Conservation (phyloP, 2,329 filamentous ascomycete genomes). For the Neurospora sp. region DNA sequence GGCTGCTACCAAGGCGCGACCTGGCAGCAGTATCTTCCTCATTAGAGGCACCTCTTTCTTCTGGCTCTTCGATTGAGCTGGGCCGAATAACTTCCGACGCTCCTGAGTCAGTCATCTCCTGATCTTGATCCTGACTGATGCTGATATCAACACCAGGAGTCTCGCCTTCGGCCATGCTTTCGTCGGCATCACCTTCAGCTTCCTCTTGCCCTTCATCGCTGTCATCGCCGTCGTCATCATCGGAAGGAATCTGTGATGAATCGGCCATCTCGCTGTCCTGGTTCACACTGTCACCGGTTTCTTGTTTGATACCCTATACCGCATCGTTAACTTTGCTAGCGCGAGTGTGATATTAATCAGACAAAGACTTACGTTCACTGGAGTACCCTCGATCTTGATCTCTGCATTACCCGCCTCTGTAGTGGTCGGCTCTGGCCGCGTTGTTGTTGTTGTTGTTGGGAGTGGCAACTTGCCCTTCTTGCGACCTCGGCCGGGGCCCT, state of each 20-base stretch:
- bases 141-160: constrained; percentile 26
- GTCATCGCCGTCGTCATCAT: constrained; percentile 39
- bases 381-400: constrained; percentile 27
- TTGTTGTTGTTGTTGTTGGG: constrained; percentile 23
- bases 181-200: constrained; percentile 25
- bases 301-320: constrained; percentile 28
- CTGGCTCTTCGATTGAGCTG: constrained; percentile 16
- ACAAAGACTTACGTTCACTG: constrained; percentile 27
- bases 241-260: constrained; percentile 33
- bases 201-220: constrained; percentile 35
- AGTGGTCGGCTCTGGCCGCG: constrained; percentile 26
- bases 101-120: constrained; percentile 19
- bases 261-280: constrained; percentile 46
- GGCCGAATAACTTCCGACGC: constrained; percentile 13
- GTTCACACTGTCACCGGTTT: constrained; percentile 33
- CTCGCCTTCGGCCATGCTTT: constrained; percentile 27
- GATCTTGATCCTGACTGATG: constrained; percentile 12
- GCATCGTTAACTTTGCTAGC: constrained; percentile 11
- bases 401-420: constrained; percentile 23
- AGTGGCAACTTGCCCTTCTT: constrained; percentile 61
- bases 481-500: constrained; percentile 64
- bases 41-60: constrained; percentile 8
- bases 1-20: constrained; percentile 15
- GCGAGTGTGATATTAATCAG: background rate
- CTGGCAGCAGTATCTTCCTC: constrained; percentile 15